Conservation (phyloP, 163 green algal genomes). For the Chlorella variabilis region DNA sequence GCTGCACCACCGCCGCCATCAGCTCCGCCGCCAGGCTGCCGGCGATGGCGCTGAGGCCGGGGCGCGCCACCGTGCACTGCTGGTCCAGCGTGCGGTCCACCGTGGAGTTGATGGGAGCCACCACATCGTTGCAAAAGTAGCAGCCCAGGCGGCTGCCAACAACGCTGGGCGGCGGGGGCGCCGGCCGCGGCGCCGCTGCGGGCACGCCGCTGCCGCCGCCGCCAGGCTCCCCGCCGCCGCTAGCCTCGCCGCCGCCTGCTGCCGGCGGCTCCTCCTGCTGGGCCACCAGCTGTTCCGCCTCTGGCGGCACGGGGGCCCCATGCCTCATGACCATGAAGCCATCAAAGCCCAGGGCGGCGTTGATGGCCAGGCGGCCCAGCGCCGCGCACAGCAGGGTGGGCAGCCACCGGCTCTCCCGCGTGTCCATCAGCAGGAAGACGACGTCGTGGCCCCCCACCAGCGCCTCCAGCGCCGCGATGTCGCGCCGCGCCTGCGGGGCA, state of each 20-base stretch:
- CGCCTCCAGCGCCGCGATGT: slow-evolving; percentile 44
- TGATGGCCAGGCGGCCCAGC: slow-evolving; percentile 89
- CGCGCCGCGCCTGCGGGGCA: slow-evolving; percentile 43
- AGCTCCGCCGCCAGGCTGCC: slow-evolving; percentile 83
- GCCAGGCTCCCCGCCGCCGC: no score
- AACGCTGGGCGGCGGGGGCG: background rate
- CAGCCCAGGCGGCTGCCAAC: slow-evolving; percentile 79
- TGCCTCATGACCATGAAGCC: slow-evolving; percentile 96
- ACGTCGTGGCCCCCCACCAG: slow-evolving; percentile 60
- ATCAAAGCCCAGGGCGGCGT: slow-evolving; percentile 93
- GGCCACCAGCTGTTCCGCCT: no score
- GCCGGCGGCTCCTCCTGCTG: no score
- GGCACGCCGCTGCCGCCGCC: background rate
- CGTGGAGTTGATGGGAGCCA: slow-evolving; percentile 92
- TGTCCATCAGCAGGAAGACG: slow-evolving; percentile 97
- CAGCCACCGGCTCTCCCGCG: slow-evolving; percentile 93
- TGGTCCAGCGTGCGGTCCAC: slow-evolving; percentile 92
- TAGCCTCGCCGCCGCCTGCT: background rate
- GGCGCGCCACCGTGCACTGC: slow-evolving; percentile 95
- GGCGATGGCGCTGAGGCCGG: slow-evolving; percentile 90
- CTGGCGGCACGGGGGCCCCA: slow-evolving; percentile 49
- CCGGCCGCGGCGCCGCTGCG: background rate
- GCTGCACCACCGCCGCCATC: slow-evolving; percentile 78
- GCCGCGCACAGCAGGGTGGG: slow-evolving; percentile 88
- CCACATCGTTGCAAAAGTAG: slow-evolving; percentile 99